phyloP scores from a whole-genome alignment of 139 green algal genomes.

The Eudorina sp. region DNA sequence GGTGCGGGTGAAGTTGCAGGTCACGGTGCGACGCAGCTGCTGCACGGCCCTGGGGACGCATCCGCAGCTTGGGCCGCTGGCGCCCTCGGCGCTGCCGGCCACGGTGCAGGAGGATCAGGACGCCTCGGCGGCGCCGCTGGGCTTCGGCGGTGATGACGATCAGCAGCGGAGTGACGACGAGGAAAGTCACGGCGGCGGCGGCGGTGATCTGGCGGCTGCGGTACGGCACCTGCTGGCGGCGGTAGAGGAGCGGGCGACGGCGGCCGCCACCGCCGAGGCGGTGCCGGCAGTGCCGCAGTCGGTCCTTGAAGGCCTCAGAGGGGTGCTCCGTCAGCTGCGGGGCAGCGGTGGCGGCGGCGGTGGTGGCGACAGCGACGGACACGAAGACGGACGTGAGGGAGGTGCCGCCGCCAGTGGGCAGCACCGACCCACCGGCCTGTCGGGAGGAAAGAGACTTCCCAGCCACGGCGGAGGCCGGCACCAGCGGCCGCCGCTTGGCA shows the following conservation, averaged over 20 bases:
- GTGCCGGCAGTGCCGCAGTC: background rate
- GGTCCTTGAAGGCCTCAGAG: background rate
- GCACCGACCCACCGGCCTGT: background rate
- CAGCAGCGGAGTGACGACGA: background rate
- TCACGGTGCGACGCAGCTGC: background rate
- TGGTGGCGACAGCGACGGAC: background rate
- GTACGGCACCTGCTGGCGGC: background rate
- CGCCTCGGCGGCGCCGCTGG: background rate
- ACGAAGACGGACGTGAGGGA: background rate
- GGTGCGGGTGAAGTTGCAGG: background rate
- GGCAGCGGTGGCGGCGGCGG: background rate
- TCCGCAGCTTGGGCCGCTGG: background rate
- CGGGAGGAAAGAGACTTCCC: background rate
- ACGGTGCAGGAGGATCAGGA: too few relatives aligned
- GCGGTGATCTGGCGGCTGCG: background rate
- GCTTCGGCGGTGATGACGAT: background rate
- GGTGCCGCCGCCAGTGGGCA: background rate
- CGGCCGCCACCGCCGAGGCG: background rate
- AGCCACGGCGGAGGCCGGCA: background rate
- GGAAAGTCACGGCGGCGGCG: background rate
- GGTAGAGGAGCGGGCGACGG: background rate
- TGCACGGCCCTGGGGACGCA: too few relatives aligned
- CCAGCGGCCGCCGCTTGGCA: background rate
- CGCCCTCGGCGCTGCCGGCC: background rate
- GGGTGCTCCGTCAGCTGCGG: conserved; percentile 18